Evolutionary conservation across 208 protist genomes (phyloP), one percentile per base, ranked within the genome.

Genomic region (Tetramitus jugosus): DNA sequence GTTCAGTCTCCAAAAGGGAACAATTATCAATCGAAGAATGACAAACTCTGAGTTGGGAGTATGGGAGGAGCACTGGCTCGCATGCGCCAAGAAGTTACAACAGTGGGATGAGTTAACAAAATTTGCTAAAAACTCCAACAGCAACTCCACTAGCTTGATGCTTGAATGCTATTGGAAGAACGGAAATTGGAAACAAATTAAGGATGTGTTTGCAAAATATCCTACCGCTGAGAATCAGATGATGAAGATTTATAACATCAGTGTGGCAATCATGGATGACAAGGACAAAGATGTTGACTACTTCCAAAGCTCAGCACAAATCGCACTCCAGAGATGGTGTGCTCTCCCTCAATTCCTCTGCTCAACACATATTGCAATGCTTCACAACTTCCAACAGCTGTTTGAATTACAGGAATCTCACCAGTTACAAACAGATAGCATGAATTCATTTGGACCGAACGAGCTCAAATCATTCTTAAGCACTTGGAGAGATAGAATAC

Each of bases 51-150:
- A 80, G 42, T 23, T 72, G 33, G 7, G 13, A 4, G 10, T 80
- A 1, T 76, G 46, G 43, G 61, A 80, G 23, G 77, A 80, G 2
- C 23, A 56, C 3, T 68, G 61, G 67, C 7, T 75, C 0, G 53
- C 1, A 13, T 65, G 64, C n/a, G 72, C 77, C 3, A 69, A 62
- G 20, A 80, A 80, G 43, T 31, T 80, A 31, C 40, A 75, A 45
- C 77, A 80, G 43, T 80, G 77, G 77, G 56, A 76, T 14, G 77
- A 80, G 60, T 29, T 52, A 7, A 76, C 64, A n/a, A 60, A 65
- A 31, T 76, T 45, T 64, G 72, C 67, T 31, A 52, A 61, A 56
- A 8, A 6, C 1, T 37, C 42, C 13, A 8, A 2, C 23, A 26
- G 1, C 2, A n/a, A 31, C 17, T 17, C 40, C 3, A 10, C 65